Evolutionary conservation across 345 rosid genomes (phyloP).

Genomic region (Arabidopsis arenosa): DNA sequence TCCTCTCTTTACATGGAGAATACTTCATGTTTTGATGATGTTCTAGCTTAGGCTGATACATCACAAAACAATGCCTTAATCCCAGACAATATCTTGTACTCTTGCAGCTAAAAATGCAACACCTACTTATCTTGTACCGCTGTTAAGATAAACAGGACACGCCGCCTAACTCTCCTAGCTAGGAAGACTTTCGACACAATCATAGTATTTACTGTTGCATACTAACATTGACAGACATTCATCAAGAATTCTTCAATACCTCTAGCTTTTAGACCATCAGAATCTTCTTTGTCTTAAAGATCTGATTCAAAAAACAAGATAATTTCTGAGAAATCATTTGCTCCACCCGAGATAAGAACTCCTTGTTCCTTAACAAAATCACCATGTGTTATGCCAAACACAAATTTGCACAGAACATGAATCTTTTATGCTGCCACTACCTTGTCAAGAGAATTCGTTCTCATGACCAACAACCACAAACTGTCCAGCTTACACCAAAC

Average conservation of each 20-base stretch:
- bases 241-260: neutral
- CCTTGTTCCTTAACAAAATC: neutral
- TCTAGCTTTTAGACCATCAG: neutral
- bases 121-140: constrained; percentile 4
- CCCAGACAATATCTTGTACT: neutral
- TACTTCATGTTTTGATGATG: too few relatives aligned
- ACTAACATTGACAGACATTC: neutral
- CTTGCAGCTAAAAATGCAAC: neutral
- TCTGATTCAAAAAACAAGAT: neutral
- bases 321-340: neutral
- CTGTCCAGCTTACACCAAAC: neutral
- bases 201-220: neutral
- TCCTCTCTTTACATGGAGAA: neutral
- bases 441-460: neutral
- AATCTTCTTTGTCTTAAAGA: neutral
- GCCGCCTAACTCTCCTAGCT: constrained; percentile 13
- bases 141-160: neutral
- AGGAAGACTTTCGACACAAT: constrained; percentile 11
- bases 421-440: neutral
- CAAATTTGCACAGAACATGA: neutral
- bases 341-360: constrained; percentile 17
- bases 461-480: neutral
- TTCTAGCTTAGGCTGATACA: too few relatives aligned
- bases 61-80: neutral
- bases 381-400: neutral